Evolutionary conservation across 768 basidiomycete genomes (phyloP), one percentile per base, ranked within the genome.

Genomic region (Termitomyces sp.): DNA sequence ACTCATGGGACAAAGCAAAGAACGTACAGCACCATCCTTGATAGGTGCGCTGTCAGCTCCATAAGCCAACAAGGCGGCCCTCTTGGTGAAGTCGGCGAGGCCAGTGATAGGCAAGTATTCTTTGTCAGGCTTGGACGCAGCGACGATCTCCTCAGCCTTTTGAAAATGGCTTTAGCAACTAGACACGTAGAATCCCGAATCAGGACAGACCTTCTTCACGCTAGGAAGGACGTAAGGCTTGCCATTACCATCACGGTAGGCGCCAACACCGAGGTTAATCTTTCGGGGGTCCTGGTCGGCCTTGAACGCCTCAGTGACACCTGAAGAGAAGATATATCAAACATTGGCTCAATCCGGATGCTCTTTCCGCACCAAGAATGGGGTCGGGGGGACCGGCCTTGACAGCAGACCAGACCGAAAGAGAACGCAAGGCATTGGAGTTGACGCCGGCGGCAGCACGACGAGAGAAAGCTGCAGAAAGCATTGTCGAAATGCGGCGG

Each of bases 71-170:
- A 92, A 87, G 45, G 88, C 85, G 28, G 97, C 93, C 47, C 85
- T 85, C 68, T 85, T 82, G 62, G 89, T 94, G 75, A 97, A 96
- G 52, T 85, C 82, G 5, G 86, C 74, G 50, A 93, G 84, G 66
- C 97, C 97, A 54, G 90, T 92, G 69, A 99, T 99, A 58, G 94
- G 91, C 42, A 98, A 83, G 72, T 98, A 98, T 71, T 98, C 96
- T 75, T 98, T 96, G 83, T 95, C 93, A 39, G 80, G 78, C 55
- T 82, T 79, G 57, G 82, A 78, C 45, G 81, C 73, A 44, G 78
- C 75, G 48, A 98, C 68, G 57, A 84, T 69, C 60, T 87, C 83
- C 71, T 96, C 93, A 16, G 92, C 93, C 89, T 91, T 47, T 62
- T 43, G 17, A 56, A 61, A 12, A 28, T 37, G 56, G 28, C 37